Evolutionary conservation across 805 yeast species (phyloP).

Genomic region (Soucietia sequanensis): DNA sequence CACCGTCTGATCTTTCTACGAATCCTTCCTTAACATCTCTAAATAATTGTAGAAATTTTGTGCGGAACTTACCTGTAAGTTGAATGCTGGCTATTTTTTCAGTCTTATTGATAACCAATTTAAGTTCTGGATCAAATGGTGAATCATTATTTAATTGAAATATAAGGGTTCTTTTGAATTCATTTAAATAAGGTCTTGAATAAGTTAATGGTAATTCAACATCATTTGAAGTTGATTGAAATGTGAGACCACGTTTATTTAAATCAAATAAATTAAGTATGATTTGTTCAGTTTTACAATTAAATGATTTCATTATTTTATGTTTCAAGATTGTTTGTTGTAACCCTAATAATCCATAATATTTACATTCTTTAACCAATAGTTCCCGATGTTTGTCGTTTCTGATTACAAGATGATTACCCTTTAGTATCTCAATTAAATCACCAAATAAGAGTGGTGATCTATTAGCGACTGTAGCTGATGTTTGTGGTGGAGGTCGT

Average conservation of each 20-base stretch:
- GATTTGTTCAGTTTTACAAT: slow-evolving; percentile 51
- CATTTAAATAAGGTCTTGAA: slow-evolving; percentile 29
- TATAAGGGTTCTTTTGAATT: slow-evolving; percentile 27
- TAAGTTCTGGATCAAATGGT: slow-evolving; percentile 23
- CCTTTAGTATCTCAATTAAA: slow-evolving; percentile 54
- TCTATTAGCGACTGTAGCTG: slow-evolving; percentile 51
- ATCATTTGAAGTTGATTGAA: slow-evolving; percentile 14
- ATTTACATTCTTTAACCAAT: slow-evolving; percentile 68
- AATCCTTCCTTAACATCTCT: slow-evolving; percentile 16
- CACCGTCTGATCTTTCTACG: slow-evolving; percentile 14
- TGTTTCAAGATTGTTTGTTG: slow-evolving; percentile 68
- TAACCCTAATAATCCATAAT: slow-evolving; percentile 70
- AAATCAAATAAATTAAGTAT: slow-evolving; percentile 49
- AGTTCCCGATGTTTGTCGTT: slow-evolving; percentile 55
- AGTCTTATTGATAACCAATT: slow-evolving; percentile 29
- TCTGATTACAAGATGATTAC: slow-evolving; percentile 47
- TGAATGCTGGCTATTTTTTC: slow-evolving; percentile 23
- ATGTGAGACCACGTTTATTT: slow-evolving; percentile 32
- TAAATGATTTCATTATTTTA: slow-evolving; percentile 46
- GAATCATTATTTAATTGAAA: slow-evolving; percentile 26
- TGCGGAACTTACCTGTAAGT: slow-evolving; percentile 22
- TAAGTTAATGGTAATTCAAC: slow-evolving; percentile 26
- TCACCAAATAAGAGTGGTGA: slow-evolving; percentile 55
- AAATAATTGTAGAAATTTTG: slow-evolving; percentile 23
- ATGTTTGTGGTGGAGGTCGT: slow-evolving; percentile 78